A percentile compares a stretch with the other conserved stretches of the same genome.
phyloP scores from a whole-genome alignment of 208 protist genomes.

The Spongospora subterranea region DNA sequence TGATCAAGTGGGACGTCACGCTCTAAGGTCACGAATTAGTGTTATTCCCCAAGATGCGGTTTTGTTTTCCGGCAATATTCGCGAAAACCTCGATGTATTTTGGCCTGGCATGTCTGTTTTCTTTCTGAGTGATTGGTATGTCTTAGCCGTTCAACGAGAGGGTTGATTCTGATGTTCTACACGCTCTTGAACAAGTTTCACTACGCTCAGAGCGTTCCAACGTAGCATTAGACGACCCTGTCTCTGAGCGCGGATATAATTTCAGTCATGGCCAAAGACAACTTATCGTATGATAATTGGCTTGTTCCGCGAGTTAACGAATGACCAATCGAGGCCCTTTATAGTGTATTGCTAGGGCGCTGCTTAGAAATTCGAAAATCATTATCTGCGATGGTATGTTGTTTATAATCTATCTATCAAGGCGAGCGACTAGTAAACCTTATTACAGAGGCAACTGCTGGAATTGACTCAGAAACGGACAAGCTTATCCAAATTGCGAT shows the following conservation, averaged over 20 bases:
- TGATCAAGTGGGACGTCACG: constrained; percentile 79
- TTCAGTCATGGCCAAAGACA: constrained; percentile 34
- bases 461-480: constrained; percentile 69
- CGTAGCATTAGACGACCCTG: constrained; percentile 9
- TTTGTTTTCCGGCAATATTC: constrained; percentile 89
- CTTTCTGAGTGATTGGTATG: neutral
- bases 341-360: constrained; percentile 30
- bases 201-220: neutral
- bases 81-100: constrained; percentile 87
- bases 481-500: constrained; percentile 63
- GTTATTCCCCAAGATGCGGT: constrained; percentile 98
- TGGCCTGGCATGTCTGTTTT: neutral
- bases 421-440: neutral
- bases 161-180: neutral
- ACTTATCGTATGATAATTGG: neutral
- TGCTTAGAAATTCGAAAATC: constrained; percentile 57
- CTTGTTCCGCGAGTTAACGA: neutral
- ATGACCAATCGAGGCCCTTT: neutral
- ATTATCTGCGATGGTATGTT: constrained; percentile 68
- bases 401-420: constrained; percentile 1
- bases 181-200: neutral
- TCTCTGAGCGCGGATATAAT: neutral
- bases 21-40: constrained; percentile 85
- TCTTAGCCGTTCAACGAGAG: constrained; percentile 30
- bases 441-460: constrained; percentile 68